Conservation (phyloP, 352 stramenopile species). For the Hyaloperonospora brassicae region DNA sequence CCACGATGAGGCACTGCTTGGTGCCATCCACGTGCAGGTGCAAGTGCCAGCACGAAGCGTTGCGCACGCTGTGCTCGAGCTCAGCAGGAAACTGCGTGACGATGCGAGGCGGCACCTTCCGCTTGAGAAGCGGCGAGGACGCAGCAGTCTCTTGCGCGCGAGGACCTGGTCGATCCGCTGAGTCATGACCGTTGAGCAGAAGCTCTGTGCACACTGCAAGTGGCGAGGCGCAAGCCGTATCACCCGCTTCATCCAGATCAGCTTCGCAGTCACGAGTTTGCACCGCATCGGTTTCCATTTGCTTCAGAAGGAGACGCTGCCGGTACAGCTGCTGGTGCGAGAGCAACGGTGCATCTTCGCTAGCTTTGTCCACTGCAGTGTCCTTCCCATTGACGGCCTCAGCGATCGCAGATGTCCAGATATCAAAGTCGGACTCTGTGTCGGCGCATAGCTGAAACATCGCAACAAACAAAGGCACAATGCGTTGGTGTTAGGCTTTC, state of each 20-base stretch:
- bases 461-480: constrained; percentile 13
- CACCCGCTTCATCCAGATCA: constrained; percentile 6
- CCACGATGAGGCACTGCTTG: constrained; percentile 67
- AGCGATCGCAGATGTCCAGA: constrained; percentile 70
- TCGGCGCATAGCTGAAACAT: constrained; percentile 53
- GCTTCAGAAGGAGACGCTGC: constrained; percentile 52
- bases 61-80: constrained; percentile 13
- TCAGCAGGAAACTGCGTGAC: constrained; percentile 28
- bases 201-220: constrained; percentile 6
- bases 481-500: constrained; percentile 5
- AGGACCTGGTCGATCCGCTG: neutral
- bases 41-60: constrained; percentile 39
- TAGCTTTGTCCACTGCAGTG: constrained; percentile 18
- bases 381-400: constrained; percentile 75
- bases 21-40: constrained; percentile 50
- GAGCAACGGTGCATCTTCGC: constrained; percentile 26
- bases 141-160: constrained; percentile 1
- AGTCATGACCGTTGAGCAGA: neutral
- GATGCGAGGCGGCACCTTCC: constrained; percentile 29
- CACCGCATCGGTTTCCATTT: constrained; percentile 26
- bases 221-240: constrained; percentile 7
- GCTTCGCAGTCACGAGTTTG: constrained; percentile 11
- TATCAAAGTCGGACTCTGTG: constrained; percentile 66
- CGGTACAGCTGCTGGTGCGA: constrained; percentile 76
- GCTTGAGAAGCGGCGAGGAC: constrained; percentile 9